Base-by-base conservation (phyloP, 352 stramenopile species). In the Achlya hypogyna region DNA sequence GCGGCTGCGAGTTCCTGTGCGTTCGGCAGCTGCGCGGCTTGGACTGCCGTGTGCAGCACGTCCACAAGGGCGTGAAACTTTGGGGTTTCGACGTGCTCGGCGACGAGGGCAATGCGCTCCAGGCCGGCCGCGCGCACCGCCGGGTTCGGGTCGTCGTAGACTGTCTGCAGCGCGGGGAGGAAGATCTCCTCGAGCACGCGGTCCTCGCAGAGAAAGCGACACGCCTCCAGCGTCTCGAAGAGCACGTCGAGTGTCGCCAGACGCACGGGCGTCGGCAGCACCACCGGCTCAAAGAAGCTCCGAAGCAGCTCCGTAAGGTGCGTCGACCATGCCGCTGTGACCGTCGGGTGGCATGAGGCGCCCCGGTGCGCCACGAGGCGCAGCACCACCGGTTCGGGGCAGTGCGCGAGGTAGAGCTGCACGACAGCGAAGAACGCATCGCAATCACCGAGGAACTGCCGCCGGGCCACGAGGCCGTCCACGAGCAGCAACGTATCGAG, bases 111-210 rank as follows among this genome's bases (percentile, higher is more conserved):
- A 29, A 95, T 74, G 40, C 92, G 74, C 9, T 79, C 81, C 8
- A 95, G 62, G 1, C 72, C 77, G 32, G 76, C 78, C 14, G 72
- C 67, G 8, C 86, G 84, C 34, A 95, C 80, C 5, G 77, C 75
- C 0, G 73, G 42, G 31, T 89, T 77, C 18, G 73, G 65, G 60
- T 95, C 86, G 69, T 90, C 75, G 67, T 91, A 93, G 8, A 93
- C 73, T 29, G 84, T 74, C 8, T 68, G 63, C 32, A 95, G 70
- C 27, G 75, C 80, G 20, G 86, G 86, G 23, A 94, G 66, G 16
- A 94, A 53, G 12, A 95, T 78, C 69, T 95, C 84, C 74, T 95
- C 86, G 32, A 94, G 84, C 10, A 95, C 81, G 25, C 83, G 80
- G 53, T 93, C 85, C 67, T 95, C 86, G 53, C 82, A 92, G 5